Base-by-base conservation (phyloP, 2,329 filamentous ascomycete genomes). In the Penicillium oxalicum region DNA sequence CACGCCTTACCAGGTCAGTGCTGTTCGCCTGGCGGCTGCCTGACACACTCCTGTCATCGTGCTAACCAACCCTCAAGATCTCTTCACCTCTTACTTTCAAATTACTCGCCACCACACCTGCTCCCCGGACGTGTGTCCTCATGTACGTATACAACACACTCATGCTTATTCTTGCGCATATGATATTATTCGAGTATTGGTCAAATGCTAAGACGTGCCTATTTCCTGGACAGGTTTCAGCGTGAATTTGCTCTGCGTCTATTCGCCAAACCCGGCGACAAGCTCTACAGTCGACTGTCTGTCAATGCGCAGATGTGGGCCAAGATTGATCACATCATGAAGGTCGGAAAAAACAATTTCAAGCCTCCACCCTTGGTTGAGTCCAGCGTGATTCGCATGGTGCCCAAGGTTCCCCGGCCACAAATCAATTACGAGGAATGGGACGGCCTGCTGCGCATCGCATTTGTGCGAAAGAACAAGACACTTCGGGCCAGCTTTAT, bases 321-420 rank as follows among this genome's bases (percentile, higher is more conserved):
- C 7, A 84, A 82, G 60, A 82, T 86, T 40, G 70, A 73, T 50
- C 73, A 79, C 58, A 83, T 95, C 59, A 88, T 95, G 84, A 95
- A 95, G 73, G 91, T 97, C 40, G 90, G 91, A 56, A 87, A 86
- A 71, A 93, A 94, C 71, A 97, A 97, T 74, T 98, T 97, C 79
- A 89, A 88, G 53, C 93, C 93, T 0, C 91, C 93, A 0, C 93
- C 93, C 7, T 82, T 89, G 63, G 93, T 98, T 49, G 93, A 98
- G 70, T 88, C 83, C 6, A 91, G 86, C 49, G 91, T 96, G 5
- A 90, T 96, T 41, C 81, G 91, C 51, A 86, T 96, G 57, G 88
- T 91, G 64, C 90, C 90, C 24, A 94, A 96, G 74, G 78, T 81
- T 34, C 90, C 90, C 9, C 76, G 89, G 34, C 91, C 91, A 45